phyloP scores from a whole-genome alignment of 768 basidiomycete genomes.

The Dioszegia crocea region DNA sequence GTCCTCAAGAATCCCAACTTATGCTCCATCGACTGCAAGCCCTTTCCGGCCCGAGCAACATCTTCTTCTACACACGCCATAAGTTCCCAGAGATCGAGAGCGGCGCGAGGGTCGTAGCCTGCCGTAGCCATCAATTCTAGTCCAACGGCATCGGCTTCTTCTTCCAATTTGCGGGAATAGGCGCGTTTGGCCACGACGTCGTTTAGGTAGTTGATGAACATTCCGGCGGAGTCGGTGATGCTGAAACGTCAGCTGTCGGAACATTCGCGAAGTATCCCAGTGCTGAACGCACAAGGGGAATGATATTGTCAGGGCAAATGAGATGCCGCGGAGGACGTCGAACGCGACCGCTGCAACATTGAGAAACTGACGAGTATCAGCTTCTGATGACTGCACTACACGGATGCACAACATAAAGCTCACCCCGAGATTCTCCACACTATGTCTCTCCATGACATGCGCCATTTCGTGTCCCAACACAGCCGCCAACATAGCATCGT shows the following conservation, averaged over 20 bases:
- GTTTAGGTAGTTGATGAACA: slow-evolving; percentile 52
- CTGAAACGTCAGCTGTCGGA: slow-evolving; percentile 13
- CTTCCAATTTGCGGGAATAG: slow-evolving; percentile 53
- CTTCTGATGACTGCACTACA: neutral
- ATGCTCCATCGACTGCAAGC: slow-evolving; percentile 42
- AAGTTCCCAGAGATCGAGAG: slow-evolving; percentile 53
- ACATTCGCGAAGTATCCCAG: neutral
- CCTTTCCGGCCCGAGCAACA: slow-evolving; percentile 37
- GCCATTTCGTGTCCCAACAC: slow-evolving; percentile 53
- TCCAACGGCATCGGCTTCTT: slow-evolving; percentile 54
- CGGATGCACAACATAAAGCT: slow-evolving; percentile 1
- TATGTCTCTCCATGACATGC: slow-evolving; percentile 52
- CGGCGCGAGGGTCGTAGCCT: slow-evolving; percentile 53
- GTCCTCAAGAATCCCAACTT: slow-evolving; percentile 51
- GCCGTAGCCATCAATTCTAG: slow-evolving; percentile 53
- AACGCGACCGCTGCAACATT: slow-evolving; percentile 53
- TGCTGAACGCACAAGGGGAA: slow-evolving; percentile 50
- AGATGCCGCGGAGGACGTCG: slow-evolving; percentile 53
- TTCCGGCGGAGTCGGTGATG: slow-evolving; percentile 51
- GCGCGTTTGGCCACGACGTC: slow-evolving; percentile 51
- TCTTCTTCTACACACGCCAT: slow-evolving; percentile 53
- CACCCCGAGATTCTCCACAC: slow-evolving; percentile 53
- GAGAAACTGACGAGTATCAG: slow-evolving; percentile 48
- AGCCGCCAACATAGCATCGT: slow-evolving; percentile 53
- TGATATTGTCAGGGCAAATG: slow-evolving; percentile 52